A percentile compares a stretch with the other conserved stretches of the same genome.
Evolutionary conservation across 1,284 basidiomycete genomes (phyloP).

Genomic region (Apiotrichum laibachii): DNA sequence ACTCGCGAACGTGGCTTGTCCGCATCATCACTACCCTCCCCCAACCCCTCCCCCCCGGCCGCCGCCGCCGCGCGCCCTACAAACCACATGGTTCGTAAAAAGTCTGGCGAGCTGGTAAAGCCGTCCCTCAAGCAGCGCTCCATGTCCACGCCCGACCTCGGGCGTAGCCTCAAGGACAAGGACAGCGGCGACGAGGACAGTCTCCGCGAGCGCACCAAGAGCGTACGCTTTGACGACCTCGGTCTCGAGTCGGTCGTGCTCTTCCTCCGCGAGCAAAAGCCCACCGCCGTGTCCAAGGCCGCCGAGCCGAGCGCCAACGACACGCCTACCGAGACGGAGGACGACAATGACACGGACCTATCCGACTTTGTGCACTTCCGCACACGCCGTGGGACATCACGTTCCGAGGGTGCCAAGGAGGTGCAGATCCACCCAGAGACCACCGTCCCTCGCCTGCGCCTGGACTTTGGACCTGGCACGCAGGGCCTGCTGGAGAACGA

Average conservation of each 20-base stretch:
- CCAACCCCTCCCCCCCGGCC: neutral
- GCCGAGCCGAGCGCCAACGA: constrained; percentile 28
- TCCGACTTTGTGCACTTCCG: constrained; percentile 50
- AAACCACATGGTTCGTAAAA: constrained; percentile 48
- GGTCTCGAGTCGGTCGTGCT: constrained; percentile 50
- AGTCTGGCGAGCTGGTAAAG: constrained; percentile 52
- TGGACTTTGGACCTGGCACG: constrained; percentile 48
- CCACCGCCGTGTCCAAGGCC: constrained; percentile 47
- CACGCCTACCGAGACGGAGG: constrained; percentile 45
- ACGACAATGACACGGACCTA: constrained; percentile 46
- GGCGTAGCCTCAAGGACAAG: constrained; percentile 26
- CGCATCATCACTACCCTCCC: constrained; percentile 8
- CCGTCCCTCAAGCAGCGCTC: constrained; percentile 49
- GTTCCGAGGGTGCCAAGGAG: constrained; percentile 27
- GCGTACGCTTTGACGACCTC: constrained; percentile 46
- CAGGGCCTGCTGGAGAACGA: constrained; percentile 36
- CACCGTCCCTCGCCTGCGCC: constrained; percentile 43
- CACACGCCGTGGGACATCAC: constrained; percentile 27
- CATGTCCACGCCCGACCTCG: constrained; percentile 50
- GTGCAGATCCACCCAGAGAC: constrained; percentile 38
- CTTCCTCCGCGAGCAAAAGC: constrained; percentile 50
- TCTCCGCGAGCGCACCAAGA: constrained; percentile 44
- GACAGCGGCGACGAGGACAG: constrained; percentile 16
- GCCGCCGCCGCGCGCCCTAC: neutral
- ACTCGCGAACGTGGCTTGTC: neutral